Evolutionary conservation across 306 rosid genomes (phyloP).

Genomic region (Malus fusca): DNA sequence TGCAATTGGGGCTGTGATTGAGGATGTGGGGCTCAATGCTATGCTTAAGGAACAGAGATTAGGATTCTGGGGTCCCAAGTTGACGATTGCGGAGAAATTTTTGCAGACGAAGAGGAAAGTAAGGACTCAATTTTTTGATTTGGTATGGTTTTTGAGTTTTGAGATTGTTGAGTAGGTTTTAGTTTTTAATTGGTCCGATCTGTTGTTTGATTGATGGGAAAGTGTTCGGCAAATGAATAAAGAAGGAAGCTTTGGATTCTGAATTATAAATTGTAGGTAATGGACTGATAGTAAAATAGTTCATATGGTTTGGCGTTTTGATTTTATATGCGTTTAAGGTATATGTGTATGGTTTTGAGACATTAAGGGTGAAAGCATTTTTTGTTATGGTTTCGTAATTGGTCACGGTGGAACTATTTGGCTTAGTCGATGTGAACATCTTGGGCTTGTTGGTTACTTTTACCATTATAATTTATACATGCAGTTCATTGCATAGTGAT

Average conservation of each 20-base stretch:
- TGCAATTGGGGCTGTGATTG: slow-evolving; percentile 60
- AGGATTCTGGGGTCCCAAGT: slow-evolving; percentile 73
- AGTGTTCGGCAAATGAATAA: not conserved
- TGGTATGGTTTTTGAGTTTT: not conserved
- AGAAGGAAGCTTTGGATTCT: not conserved
- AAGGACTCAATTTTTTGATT: not conserved
- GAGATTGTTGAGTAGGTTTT: not conserved
- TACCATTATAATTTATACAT: too few species aligned
- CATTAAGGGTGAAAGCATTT: not conserved
- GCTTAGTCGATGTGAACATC: not conserved
- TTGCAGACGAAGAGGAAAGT: slow-evolving; percentile 66
- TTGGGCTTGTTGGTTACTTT: not conserved
- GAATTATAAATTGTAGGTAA: not conserved
- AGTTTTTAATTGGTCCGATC: not conserved
- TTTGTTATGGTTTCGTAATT: not conserved
- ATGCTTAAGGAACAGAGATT: slow-evolving; percentile 63
- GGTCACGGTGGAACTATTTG: not conserved
- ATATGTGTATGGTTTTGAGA: not conserved
- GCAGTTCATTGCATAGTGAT: not conserved
- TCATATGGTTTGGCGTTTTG: not conserved
- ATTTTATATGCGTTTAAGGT: not conserved
- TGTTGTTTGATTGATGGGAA: not conserved
- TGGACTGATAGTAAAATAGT: not conserved
- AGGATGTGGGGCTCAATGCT: slow-evolving; percentile 73
- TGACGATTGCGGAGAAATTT: slow-evolving; percentile 67